Conservation (phyloP, 2,329 filamentous ascomycete genomes). For the Fusarium setosum region DNA sequence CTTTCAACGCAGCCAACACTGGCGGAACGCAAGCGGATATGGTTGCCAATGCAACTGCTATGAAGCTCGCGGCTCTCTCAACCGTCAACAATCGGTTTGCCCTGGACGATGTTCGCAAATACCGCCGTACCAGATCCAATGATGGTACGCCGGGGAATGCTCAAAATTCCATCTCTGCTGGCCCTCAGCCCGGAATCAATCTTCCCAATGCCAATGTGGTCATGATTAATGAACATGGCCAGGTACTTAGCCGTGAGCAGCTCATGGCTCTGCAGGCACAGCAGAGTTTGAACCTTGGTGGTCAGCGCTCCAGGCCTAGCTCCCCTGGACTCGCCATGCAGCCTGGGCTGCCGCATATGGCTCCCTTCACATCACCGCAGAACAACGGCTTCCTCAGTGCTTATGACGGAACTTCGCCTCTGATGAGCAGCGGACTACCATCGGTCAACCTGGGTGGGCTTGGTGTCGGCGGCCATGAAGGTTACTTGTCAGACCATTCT, state of each 20-base stretch:
- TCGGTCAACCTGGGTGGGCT: constrained; percentile 79
- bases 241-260: constrained; percentile 87
- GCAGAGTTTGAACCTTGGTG: constrained; percentile 68
- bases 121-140: constrained; percentile 89
- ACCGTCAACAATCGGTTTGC: constrained; percentile 99
- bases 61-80: constrained; percentile 97
- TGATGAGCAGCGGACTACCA: constrained; percentile 77
- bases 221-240: constrained; percentile 95
- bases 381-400: constrained; percentile 94
- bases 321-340: constrained; percentile 91
- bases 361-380: constrained; percentile 85
- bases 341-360: constrained; percentile 69
- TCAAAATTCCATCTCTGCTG: constrained; percentile 74
- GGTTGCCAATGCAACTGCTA: constrained; percentile 98
- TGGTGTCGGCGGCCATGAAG: constrained; percentile 77
- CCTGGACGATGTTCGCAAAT: constrained; percentile 96
- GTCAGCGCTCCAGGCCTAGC: constrained; percentile 84
- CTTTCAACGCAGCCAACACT: constrained; percentile 72
- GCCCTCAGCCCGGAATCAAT: constrained; percentile 66
- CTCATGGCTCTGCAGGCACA: constrained; percentile 83
- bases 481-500: constrained; percentile 93
- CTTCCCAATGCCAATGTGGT: constrained; percentile 82
- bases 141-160: constrained; percentile 73
- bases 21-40: constrained; percentile 86
- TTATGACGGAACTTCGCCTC: constrained; percentile 80